Evolutionary conservation across 768 basidiomycete genomes (phyloP), one percentile per base, ranked within the genome.

Genomic region (Tricholoma flavovirens): DNA sequence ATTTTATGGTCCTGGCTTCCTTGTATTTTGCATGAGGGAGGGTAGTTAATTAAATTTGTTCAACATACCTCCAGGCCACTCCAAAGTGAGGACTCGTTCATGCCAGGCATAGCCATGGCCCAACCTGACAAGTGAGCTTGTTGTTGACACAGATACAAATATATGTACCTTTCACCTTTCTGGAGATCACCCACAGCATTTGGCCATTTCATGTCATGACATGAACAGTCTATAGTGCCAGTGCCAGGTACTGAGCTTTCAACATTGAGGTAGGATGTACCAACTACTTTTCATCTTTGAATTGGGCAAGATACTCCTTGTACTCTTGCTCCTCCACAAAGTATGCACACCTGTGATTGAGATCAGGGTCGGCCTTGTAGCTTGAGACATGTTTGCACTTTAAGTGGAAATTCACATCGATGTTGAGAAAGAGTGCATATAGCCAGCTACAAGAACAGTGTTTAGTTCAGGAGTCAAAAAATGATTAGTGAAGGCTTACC

Each of bases 131-230:
- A n/a, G n/a, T n/a, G n/a, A n/a, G n/a, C n/a, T n/a, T n/a, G n/a
- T n/a, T n/a, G n/a, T n/a, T n/a, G n/a, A n/a, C n/a, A n/a, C n/a
- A n/a, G n/a, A n/a, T n/a, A n/a, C n/a, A n/a, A n/a, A n/a, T n/a
- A 49, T 62, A 3, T 60, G 71, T n/a, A n/a, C 73, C 65, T 35
- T 64, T 75, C 70, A 0, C 73, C 71, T 7, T 62, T 56, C 43
- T 72, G 70, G 2, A 72, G 59, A 56, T 71, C 68, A 0, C 64
- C 69, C 10, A 70, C 59, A 2, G 61, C 59, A 19, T 48, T 56
- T 0, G 69, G 67, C 0, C 63, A 59, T 9, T 68, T 65, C 60
- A 71, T 62, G 21, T 71, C 65, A 54, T 73, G 71, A 1, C 66
- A 62, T 0, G 64, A 54, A 30, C 74, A 74, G 29, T 60, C 60